Conservation (phyloP, 129 eudicot species). For the Logfia minima region DNA sequence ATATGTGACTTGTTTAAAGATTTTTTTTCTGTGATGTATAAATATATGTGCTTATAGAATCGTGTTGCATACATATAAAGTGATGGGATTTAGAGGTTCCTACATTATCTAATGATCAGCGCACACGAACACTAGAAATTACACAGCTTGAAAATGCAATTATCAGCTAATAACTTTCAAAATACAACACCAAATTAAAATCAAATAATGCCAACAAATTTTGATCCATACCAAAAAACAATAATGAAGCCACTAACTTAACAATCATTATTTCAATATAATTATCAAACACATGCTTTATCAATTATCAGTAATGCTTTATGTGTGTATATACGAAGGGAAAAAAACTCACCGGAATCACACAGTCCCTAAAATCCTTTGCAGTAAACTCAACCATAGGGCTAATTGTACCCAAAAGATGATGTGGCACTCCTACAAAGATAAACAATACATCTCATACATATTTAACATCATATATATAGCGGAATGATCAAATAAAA, state of each 20-base stretch:
- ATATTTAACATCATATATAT: too few species aligned
- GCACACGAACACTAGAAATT: too few species aligned
- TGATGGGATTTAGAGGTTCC: too few species aligned
- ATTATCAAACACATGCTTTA: not conserved
- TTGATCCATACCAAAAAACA: not conserved
- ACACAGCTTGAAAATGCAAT: not conserved
- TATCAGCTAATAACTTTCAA: not conserved
- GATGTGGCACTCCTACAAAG: constrained; percentile 80
- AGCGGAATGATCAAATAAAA: too few species aligned
- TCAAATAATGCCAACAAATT: not conserved
- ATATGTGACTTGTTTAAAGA: too few species aligned
- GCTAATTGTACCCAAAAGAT: constrained; percentile 77
- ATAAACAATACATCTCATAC: not conserved
- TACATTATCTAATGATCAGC: too few species aligned
- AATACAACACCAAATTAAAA: not conserved
- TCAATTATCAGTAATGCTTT: not conserved
- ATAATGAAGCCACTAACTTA: not conserved
- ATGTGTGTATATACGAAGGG: constrained; percentile 5
- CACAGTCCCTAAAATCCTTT: constrained; percentile 75
- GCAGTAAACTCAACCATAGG: constrained; percentile 81
- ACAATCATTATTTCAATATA: not conserved
- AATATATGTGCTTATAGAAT: too few species aligned
- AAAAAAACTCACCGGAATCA: constrained; percentile 53
- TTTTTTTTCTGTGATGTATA: too few species aligned
- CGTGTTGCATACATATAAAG: too few species aligned